Base-by-base conservation (phyloP, 768 basidiomycete species). In the Austroboletus eburneus region DNA sequence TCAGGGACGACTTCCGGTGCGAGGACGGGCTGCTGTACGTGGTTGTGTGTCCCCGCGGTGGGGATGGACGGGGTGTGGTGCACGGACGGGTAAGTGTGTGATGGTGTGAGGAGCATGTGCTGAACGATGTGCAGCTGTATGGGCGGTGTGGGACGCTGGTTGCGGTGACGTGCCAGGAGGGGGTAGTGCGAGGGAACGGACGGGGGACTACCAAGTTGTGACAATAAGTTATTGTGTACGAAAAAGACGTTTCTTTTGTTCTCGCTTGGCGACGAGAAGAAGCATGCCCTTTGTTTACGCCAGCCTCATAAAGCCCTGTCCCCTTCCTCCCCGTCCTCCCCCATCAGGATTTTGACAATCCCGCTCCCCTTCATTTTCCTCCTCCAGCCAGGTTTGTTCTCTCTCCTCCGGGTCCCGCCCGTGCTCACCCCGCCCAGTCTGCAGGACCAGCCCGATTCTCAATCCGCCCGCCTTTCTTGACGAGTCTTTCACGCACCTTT, bases 1-100 rank as follows among this genome's bases (percentile, higher is more conserved):
- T 25, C 54, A 90, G 87, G 53, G 75, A 91, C 56, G 66, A 75
- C 39, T 87, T 92, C 56, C 73, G 87, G 58, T 87, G 85, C 57
- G 83, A 82, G 22, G 84, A 91, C 48, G 91, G 89, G 80, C 54
- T 91, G 25, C 74, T 92, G 44, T 86, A 89, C 55, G 82, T 83
- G 43, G 88, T 89, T 58, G 69, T 72, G 39, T 83, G 80, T 44
- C 83, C 85, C 3, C 71, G 78, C 24, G 75, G 76, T 16, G 79
- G 76, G 8, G 79, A 77, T 49, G 88, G 88, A 5, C 74, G 88
- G 10, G 85, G 74, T 8, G 75, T 86, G 16, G 79, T 82, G 17
- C 80, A 83, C 46, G 88, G 88, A 46, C 73, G 80, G 65, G 88
- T 87, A 59, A 53, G 79, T 65, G 12, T 30, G 43, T n/a, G 17